Conservation (phyloP, 306 rosid genomes). For the Lathyrus tuberosus region DNA sequence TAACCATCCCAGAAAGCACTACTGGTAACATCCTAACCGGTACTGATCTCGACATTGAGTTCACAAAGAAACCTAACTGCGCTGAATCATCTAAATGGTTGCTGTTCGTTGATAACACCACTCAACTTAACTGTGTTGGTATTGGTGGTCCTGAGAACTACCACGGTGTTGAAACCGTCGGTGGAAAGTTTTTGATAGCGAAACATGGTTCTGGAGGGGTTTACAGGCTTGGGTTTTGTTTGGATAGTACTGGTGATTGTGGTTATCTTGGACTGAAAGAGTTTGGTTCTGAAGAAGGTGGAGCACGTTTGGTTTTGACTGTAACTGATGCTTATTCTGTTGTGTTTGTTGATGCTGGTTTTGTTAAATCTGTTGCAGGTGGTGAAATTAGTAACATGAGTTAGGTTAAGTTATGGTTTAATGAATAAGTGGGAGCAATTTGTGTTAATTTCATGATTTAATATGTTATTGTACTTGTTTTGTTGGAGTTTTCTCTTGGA, state of each 20-base stretch:
- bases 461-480: too few relatives aligned
- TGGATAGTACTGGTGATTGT: neutral
- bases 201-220: neutral
- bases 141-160: conserved; percentile 57
- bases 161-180: neutral
- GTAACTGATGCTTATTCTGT: neutral
- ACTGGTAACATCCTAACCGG: neutral
- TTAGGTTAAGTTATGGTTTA: neutral
- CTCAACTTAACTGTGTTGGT: neutral
- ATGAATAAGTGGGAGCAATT: neutral
- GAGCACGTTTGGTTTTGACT: conserved; percentile 10
- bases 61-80: neutral
- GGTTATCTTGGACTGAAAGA: neutral
- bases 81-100: conserved; percentile 7
- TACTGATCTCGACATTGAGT: neutral
- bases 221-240: conserved; percentile 22
- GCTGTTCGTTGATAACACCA: neutral
- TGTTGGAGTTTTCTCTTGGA: too few relatives aligned
- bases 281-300: neutral
- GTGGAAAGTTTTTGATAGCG: neutral
- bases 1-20: neutral
- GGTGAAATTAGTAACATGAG: too few relatives aligned
- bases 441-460: too few relatives aligned
- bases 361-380: neutral
- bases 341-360: neutral